Conservation (phyloP, 1,284 basidiomycete genomes). For the Cryptococcus amylolentus region DNA sequence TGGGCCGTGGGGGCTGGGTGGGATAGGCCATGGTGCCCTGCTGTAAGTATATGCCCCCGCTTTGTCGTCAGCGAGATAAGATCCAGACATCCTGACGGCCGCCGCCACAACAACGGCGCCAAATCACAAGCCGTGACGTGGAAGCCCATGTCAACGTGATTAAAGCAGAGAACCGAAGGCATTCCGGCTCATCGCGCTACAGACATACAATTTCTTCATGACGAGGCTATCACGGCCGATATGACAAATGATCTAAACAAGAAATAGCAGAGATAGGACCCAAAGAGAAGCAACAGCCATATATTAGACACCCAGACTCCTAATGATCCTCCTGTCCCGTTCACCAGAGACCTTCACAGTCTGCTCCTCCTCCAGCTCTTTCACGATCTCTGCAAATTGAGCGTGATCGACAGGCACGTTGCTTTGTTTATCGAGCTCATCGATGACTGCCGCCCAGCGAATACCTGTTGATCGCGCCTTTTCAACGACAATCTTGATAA, state of each 20-base stretch:
- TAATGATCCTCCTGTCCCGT: constrained; percentile 75
- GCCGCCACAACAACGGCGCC: no score
- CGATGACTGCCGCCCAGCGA: constrained; percentile 73
- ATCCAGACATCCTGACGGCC: no score
- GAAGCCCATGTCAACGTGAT: no score
- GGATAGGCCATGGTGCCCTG: constrained; percentile 1
- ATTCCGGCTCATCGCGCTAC: no score
- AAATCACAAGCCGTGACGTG: no score
- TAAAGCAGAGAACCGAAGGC: no score
- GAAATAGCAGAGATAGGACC: no score
- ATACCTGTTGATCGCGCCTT: constrained; percentile 60
- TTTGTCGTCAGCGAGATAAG: no score
- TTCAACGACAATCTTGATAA: constrained; percentile 62
- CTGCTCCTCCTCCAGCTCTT: constrained; percentile 73
- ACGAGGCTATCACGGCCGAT: no score
- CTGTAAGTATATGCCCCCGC: background rate
- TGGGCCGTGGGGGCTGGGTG: constrained; percentile 2
- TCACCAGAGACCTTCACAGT: constrained; percentile 78
- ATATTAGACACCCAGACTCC: constrained; percentile 49
- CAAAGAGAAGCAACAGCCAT: no score
- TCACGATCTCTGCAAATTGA: constrained; percentile 80
- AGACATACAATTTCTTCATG: no score
- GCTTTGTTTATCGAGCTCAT: constrained; percentile 71
- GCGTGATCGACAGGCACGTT: constrained; percentile 67
- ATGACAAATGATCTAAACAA: no score